phyloP scores from a whole-genome alignment of 1,139 yeast genomes.

The Candida sojae region DNA sequence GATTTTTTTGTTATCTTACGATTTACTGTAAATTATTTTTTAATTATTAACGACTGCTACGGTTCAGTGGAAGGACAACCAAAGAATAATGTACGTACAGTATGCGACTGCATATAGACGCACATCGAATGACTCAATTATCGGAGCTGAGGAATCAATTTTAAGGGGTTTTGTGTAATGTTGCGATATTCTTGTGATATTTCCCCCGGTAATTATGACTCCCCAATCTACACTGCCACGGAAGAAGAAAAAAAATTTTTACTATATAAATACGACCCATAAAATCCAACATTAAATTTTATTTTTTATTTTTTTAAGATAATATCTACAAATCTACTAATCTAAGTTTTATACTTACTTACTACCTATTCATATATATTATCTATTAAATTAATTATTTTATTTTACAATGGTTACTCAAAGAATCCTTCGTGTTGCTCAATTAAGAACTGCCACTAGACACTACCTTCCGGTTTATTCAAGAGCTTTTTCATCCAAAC shows the following conservation, averaged over 20 bases:
- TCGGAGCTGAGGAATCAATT: slow-evolving; percentile 2
- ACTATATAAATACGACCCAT: not conserved
- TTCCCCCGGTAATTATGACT: slow-evolving; percentile 1
- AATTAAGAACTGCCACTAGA: slow-evolving; percentile 46
- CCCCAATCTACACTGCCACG: too few relatives aligned
- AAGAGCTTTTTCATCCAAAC: slow-evolving; percentile 36
- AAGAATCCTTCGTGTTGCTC: slow-evolving; percentile 37
- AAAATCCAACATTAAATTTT: too few relatives aligned
- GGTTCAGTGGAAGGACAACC: too few relatives aligned
- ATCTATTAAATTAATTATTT: not conserved
- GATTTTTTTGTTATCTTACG: too few relatives aligned
- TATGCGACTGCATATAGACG: not conserved
- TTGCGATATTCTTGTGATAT: not conserved
- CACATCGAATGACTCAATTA: slow-evolving; percentile 1
- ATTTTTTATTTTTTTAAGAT: too few relatives aligned
- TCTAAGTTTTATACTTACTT: too few relatives aligned
- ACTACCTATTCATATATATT: not conserved
- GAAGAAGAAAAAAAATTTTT: not conserved
- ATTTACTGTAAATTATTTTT: too few relatives aligned
- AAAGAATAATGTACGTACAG: not conserved
- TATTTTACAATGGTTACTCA: slow-evolving; percentile 27
- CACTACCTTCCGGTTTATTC: slow-evolving; percentile 41
- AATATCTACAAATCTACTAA: too few relatives aligned
- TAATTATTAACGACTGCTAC: too few relatives aligned
- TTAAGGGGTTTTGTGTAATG: not conserved